Conservation (phyloP, 2,329 filamentous ascomycete species). For the Penicillium digitatum region DNA sequence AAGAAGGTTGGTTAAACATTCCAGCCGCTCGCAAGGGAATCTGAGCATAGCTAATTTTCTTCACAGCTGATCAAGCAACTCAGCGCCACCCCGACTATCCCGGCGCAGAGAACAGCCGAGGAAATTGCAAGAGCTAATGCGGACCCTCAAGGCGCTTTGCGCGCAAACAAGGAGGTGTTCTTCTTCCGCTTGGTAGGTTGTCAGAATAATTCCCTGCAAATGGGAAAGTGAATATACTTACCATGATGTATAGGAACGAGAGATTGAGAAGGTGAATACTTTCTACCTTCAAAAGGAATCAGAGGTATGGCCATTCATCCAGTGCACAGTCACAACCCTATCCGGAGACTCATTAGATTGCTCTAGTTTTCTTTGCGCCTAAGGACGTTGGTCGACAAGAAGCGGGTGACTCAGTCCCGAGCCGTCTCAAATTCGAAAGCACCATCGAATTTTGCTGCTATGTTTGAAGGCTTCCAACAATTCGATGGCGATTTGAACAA, state of each 20-base stretch:
- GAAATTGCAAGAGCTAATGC: slow-evolving; percentile 42
- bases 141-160: slow-evolving; percentile 83
- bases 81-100: slow-evolving; percentile 81
- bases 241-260: slow-evolving; percentile 66
- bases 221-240: not conserved
- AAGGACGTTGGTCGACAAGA: slow-evolving; percentile 90
- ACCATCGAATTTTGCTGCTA: slow-evolving; percentile 87
- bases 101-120: slow-evolving; percentile 62
- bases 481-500: slow-evolving; percentile 97
- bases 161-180: slow-evolving; percentile 97
- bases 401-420: slow-evolving; percentile 80
- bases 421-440: slow-evolving; percentile 72
- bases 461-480: slow-evolving; percentile 95
- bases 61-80: slow-evolving; percentile 94
- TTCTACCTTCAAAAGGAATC: slow-evolving; percentile 98
- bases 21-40: not conserved
- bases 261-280: slow-evolving; percentile 96
- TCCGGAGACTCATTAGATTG: not conserved
- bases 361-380: slow-evolving; percentile 83
- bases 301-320: slow-evolving; percentile 61
- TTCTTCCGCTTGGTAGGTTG: slow-evolving; percentile 83
- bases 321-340: not conserved
- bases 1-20: slow-evolving; percentile 70
- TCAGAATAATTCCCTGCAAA: not conserved
- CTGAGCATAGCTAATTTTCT: slow-evolving; percentile 26